Percentiles rank a stretch among this genome's conserved stretches.
phyloP scores from a whole-genome alignment of 257 asterid species.

The Solanum okadae region DNA sequence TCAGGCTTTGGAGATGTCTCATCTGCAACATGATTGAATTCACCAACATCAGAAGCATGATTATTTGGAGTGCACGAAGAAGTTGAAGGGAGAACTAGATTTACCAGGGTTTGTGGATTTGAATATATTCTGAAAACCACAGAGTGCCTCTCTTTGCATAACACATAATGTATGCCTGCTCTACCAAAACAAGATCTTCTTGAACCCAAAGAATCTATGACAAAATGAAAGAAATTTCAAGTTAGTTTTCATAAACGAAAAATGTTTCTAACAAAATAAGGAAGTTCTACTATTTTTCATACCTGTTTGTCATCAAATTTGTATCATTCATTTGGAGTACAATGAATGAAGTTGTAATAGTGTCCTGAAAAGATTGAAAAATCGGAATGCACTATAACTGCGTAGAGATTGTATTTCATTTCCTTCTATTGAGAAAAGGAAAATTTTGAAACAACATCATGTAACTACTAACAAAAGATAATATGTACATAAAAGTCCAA shows the following conservation, averaged over 20 bases:
- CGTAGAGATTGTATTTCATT: slow-evolving; percentile 7
- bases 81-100: slow-evolving; percentile 8
- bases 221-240: not conserved
- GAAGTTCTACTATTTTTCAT: no score
- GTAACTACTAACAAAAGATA: not conserved
- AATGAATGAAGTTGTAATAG: no score
- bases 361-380: no score
- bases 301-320: no score
- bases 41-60: not conserved
- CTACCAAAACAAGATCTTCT: slow-evolving; percentile 27
- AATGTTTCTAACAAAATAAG: no score
- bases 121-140: slow-evolving; percentile 52
- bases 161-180: no score
- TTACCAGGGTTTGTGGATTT: slow-evolving; percentile 25
- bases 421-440: slow-evolving; percentile 32
- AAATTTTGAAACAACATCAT: not conserved
- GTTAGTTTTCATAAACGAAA: not conserved
- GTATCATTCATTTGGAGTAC: no score
- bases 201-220: slow-evolving; percentile 16
- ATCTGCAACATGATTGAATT: not conserved
- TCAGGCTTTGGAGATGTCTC: not conserved
- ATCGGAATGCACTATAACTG: no score
- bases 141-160: not conserved
- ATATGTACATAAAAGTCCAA: not conserved
- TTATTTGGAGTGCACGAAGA: not conserved